Percentiles rank a stretch among this genome's conserved stretches.
phyloP scores from a whole-genome alignment of 1,284 basidiomycete genomes.

The Volvariella volvacea region DNA sequence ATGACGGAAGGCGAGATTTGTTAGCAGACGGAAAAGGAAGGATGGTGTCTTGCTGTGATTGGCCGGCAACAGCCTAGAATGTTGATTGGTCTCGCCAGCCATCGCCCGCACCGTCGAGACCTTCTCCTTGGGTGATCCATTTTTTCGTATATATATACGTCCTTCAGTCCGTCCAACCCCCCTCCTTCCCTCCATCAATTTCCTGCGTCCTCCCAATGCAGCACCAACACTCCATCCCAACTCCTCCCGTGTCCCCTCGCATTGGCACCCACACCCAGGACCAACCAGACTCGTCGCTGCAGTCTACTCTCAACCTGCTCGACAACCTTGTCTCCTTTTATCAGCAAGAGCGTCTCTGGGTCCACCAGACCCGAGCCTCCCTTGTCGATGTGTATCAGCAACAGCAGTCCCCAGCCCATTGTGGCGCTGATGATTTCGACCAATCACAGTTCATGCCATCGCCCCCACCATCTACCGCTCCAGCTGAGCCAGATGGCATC shows the following conservation, averaged over 20 bases:
- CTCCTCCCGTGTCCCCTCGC: slow-evolving; percentile 25
- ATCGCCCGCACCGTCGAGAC: slow-evolving; percentile 6
- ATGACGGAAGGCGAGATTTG: not conserved
- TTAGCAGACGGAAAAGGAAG: slow-evolving; percentile 2
- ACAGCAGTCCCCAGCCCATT: slow-evolving; percentile 2
- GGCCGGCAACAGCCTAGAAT: slow-evolving; percentile 12
- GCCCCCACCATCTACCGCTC: slow-evolving; percentile 9
- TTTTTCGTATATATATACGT: slow-evolving; percentile 10
- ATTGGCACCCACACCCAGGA: slow-evolving; percentile 13
- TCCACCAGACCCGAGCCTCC: slow-evolving; percentile 44
- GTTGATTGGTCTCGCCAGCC: slow-evolving; percentile 15
- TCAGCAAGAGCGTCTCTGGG: slow-evolving; percentile 62
- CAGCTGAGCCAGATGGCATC: slow-evolving; percentile 3
- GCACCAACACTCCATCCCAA: slow-evolving; percentile 18
- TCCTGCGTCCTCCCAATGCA: slow-evolving; percentile 15
- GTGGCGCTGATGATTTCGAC: not conserved
- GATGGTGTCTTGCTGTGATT: slow-evolving; percentile 10
- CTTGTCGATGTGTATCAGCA: slow-evolving; percentile 29
- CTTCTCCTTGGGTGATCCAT: slow-evolving; percentile 9
- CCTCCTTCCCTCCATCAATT: slow-evolving; percentile 12
- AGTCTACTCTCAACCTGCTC: slow-evolving; percentile 46
- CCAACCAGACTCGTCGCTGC: slow-evolving; percentile 18
- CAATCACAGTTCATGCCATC: slow-evolving; percentile 13
- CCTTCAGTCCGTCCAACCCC: slow-evolving; percentile 10
- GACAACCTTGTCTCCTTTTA: slow-evolving; percentile 60